These are phyloP conservation scores for Quercus berberidifolia DNA, from an alignment of 306 rosid species.

Conservation along the genomic window DNA sequence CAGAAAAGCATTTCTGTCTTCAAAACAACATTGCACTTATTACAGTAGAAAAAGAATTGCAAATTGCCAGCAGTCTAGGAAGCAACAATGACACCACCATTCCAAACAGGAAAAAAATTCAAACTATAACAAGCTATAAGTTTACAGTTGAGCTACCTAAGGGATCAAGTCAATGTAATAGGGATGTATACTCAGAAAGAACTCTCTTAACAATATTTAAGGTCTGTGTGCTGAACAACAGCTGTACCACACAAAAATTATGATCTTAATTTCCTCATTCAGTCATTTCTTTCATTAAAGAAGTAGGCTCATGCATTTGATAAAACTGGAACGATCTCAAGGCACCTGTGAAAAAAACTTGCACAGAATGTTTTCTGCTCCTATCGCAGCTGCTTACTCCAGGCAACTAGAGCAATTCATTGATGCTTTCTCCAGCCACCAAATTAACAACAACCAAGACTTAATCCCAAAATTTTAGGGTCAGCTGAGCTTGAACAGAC, in stretches of 20 bases:
- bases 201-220: neutral
- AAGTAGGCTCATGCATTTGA: neutral
- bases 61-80: neutral
- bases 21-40: neutral
- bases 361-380: conserved; percentile 15
- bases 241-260: neutral
- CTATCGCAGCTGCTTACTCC: conserved; percentile 17
- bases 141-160: neutral
- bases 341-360: neutral
- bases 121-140: neutral
- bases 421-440: neutral
- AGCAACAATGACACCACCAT: neutral
- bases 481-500: too few species aligned
- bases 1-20: neutral
- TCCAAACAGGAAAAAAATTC: neutral
- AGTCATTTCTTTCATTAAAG: neutral
- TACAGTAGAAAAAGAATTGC: neutral
- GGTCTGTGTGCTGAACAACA: neutral
- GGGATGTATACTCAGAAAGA: neutral
- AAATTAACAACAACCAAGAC: too few species aligned
- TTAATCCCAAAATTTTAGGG: too few species aligned
- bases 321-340: neutral
- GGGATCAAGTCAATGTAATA: neutral
- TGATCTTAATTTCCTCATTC: neutral
- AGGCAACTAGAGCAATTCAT: conserved; percentile 1